Evolutionary conservation across 805 yeast genomes (phyloP), one percentile per base, ranked within the genome.

Genomic region (Grigorovia jiainica): DNA sequence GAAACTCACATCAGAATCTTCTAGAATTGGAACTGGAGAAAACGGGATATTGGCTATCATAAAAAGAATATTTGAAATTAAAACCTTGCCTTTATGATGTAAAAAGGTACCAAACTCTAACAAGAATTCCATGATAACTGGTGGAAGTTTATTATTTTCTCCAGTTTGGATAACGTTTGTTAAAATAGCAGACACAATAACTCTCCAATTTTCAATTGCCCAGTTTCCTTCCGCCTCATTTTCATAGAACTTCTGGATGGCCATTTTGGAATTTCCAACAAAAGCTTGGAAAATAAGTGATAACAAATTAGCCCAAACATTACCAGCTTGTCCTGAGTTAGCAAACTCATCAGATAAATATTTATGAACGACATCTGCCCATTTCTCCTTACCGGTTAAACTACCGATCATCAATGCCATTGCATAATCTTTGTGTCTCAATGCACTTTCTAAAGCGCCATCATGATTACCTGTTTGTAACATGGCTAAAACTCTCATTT

Each of bases 351-450:
- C 75, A 38, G 50, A 71, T 34, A 75, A 71, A 55, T 77, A 84
- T 41, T 70, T 75, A 9, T 78, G 68, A 5, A 81, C 79, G 2
- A 81, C 72, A 27, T 64, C 62, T 5, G 74, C 61, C 74, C 83
- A 80, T 31, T 69, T 67, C 3, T 76, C 79, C 17, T 75, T 73
- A 2, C 92, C 82, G 21, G 77, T 64, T 15, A 85, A 59, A 45
- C 79, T 73, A 1, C 94, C 79, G 39, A 89, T 65, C 24, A 87
- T 57, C 42, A 90, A 61, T 0, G 95, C 82, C 59, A 87, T 67
- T 0, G 90, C 78, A 82, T 85, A 89, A 49, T 85, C 84, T 8
- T 76, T 73, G 41, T 75, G 73, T 1, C 72, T 66, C 16, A 87
- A 57, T 1, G 92, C 79, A 42, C 69, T 64, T 19, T 71, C 67